These are phyloP conservation scores for Pyricularia sp. DNA, from an alignment of 2,329 filamentous ascomycete species.

Conservation along the genomic window DNA sequence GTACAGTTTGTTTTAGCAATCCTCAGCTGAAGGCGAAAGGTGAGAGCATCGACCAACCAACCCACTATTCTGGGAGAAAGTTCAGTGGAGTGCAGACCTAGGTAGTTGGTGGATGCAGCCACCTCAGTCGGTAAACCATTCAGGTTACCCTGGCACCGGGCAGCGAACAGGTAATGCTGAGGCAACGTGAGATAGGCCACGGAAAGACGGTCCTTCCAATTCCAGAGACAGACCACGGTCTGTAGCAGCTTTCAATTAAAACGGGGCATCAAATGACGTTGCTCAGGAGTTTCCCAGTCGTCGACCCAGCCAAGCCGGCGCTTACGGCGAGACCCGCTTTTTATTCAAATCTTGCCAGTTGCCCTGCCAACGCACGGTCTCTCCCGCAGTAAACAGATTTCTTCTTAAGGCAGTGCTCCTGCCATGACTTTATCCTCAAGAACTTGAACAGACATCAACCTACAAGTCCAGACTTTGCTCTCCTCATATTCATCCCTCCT, in stretches of 20 bases:
- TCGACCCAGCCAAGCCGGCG: not conserved
- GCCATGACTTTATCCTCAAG: not conserved
- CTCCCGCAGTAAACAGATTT: not conserved
- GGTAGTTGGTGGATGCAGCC: not conserved
- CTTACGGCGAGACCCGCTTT: not conserved
- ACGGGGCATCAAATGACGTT: not conserved
- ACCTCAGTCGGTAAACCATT: not conserved
- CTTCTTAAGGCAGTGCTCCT: constrained; percentile 1
- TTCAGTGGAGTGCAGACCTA: not conserved
- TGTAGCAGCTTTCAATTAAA: not conserved
- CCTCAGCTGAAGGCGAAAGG: not conserved
- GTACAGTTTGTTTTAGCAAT: not conserved
- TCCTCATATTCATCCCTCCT: not conserved
- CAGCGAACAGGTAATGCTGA: not conserved
- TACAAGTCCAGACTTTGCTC: not conserved
- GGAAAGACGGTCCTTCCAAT: not conserved
- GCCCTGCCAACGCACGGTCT: constrained; percentile 9
- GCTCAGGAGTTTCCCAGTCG: not conserved
- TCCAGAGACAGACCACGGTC: not conserved
- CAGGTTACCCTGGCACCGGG: not conserved
- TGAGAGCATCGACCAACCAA: not conserved
- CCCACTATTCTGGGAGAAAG: not conserved
- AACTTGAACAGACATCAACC: not conserved
- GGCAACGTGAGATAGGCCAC: not conserved
- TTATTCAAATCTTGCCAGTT: constrained; percentile 4